Percentiles rank a stretch among this genome's conserved stretches.
These are phyloP conservation scores for Turritis glabra DNA, from an alignment of 345 rosid species.

Conservation along the genomic window DNA sequence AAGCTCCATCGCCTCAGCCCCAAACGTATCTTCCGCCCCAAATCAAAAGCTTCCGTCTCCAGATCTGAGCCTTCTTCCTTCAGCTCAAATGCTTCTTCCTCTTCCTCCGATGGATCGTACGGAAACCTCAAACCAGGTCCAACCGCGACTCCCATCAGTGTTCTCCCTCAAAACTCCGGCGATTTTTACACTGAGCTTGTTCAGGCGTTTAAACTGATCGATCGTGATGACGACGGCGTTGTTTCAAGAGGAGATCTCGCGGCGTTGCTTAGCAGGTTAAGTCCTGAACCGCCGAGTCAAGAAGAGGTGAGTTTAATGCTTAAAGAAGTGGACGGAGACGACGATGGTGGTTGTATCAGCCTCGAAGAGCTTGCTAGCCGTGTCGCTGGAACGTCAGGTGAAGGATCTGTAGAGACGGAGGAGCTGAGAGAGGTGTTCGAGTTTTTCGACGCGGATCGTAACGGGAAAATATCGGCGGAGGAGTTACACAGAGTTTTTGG, in stretches of 20 bases:
- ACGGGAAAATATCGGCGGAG: constrained; percentile 89
- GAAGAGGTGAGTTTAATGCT: constrained; percentile 70
- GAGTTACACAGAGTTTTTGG: constrained; percentile 56
- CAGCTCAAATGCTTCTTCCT: constrained; percentile 51
- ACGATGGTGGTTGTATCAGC: constrained; percentile 47
- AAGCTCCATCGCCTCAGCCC: constrained; percentile 71
- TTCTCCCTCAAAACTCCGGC: constrained; percentile 50
- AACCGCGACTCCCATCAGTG: constrained; percentile 64
- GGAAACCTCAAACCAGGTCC: constrained; percentile 20
- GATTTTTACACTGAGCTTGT: constrained; percentile 47
- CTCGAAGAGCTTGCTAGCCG: constrained; percentile 55
- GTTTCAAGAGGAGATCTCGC: constrained; percentile 62
- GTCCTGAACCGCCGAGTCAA: constrained; percentile 52
- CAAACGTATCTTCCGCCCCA: constrained; percentile 58
- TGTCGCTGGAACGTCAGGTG: constrained; percentile 43
- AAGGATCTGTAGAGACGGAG: constrained; percentile 51
- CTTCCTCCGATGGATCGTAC: constrained; percentile 45
- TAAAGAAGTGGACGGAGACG: constrained; percentile 46
- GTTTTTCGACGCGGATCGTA: constrained; percentile 75
- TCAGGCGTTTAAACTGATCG: constrained; percentile 57
- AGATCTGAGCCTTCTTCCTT: constrained; percentile 64
- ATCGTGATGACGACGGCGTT: constrained; percentile 58
- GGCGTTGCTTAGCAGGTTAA: constrained; percentile 55
- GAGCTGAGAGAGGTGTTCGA: constrained; percentile 80
- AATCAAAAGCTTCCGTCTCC: constrained; percentile 45